These are phyloP conservation scores for Dactylellina parvicollis DNA, from an alignment of 2,329 filamentous ascomycete genomes.

Conservation along the genomic window DNA sequence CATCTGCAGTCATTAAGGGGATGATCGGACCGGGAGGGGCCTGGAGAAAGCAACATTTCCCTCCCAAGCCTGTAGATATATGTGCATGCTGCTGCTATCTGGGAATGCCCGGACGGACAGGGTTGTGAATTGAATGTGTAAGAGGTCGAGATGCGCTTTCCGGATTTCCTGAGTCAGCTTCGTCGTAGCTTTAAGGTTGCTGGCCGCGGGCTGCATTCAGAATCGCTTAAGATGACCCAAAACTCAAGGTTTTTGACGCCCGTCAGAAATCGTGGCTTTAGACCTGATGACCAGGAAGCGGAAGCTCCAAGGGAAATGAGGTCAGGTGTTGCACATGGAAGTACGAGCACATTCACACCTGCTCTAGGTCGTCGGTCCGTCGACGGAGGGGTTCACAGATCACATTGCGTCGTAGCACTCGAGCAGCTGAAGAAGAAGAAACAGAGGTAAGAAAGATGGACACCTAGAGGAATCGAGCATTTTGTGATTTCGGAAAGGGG, in stretches of 20 bases:
- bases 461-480: no score
- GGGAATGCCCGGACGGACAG: neutral
- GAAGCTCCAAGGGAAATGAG: constrained; percentile 18
- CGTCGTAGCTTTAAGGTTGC: constrained; percentile 14
- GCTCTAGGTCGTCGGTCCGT: neutral
- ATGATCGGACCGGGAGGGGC: constrained; percentile 5
- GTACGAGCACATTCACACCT: neutral
- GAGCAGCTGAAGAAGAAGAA: neutral
- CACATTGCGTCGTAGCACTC: neutral
- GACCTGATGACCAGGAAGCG: constrained; percentile 34
- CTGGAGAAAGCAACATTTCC: neutral
- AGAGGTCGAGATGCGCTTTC: neutral
- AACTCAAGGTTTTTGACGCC: constrained; percentile 26
- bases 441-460: no score
- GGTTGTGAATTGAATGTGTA: neutral
- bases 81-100: neutral
- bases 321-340: constrained; percentile 21
- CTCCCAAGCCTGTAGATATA: neutral
- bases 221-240: constrained; percentile 18
- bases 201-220: constrained; percentile 1
- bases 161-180: neutral
- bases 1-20: constrained; percentile 8
- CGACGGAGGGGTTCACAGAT: neutral
- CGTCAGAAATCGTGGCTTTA: constrained; percentile 25
- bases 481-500: neutral